Conservation (phyloP, 345 rosid genomes). For the Salix caprea region DNA sequence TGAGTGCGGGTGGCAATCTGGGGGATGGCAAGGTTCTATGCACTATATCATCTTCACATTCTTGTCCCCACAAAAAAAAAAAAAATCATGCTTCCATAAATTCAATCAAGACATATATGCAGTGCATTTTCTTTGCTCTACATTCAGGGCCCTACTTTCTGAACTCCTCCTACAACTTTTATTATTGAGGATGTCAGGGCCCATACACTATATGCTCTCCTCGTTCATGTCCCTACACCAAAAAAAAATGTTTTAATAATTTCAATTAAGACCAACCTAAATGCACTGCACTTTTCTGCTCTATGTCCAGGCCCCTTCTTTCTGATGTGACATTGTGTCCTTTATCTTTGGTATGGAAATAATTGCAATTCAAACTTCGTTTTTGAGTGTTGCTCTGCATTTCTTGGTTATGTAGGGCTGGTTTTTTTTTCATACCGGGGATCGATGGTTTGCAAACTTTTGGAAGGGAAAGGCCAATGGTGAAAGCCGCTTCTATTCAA, state of each 20-base stretch:
- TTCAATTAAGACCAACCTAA: background rate
- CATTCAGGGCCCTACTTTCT: background rate
- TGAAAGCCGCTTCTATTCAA: conserved; percentile 90
- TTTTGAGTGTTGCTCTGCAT: background rate
- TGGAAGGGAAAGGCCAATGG: conserved; percentile 99
- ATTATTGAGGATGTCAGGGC: background rate
- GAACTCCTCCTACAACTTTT: background rate
- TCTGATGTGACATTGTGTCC: background rate
- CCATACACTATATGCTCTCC: background rate
- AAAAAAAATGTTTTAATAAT: too few relatives aligned
- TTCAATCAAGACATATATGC: too few relatives aligned
- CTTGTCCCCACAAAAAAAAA: background rate
- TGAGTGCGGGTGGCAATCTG: background rate
- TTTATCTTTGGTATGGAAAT: background rate
- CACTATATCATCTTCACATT: background rate
- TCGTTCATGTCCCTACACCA: background rate
- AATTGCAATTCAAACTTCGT: background rate
- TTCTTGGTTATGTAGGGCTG: conserved; percentile 56
- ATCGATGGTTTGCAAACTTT: conserved; percentile 94
- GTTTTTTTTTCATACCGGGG: conserved; percentile 89
- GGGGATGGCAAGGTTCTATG: background rate
- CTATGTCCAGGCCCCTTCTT: background rate
- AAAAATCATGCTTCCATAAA: too few relatives aligned
- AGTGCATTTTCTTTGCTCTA: background rate
- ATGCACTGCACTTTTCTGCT: background rate